These are phyloP conservation scores for Suhomyces kilbournensis DNA, from an alignment of 805 yeast genomes.

Conservation along the genomic window DNA sequence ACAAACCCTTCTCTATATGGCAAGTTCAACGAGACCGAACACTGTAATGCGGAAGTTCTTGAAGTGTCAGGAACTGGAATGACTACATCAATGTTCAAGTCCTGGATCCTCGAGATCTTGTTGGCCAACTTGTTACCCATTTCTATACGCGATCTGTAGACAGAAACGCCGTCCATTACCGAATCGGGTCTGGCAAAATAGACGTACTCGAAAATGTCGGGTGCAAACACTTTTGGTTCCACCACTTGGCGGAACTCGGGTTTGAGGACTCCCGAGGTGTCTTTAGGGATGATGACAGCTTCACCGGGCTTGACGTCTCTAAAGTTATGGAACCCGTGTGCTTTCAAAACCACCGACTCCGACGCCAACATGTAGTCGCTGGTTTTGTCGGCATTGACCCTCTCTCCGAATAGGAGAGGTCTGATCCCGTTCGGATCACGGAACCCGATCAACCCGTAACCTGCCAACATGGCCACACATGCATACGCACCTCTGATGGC, in stretches of 20 bases:
- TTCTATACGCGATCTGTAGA: slow-evolving; percentile 84
- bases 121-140: slow-evolving; percentile 92
- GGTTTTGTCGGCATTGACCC: slow-evolving; percentile 62
- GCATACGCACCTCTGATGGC: slow-evolving; percentile 96
- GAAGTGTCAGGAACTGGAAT: slow-evolving; percentile 98
- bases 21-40: slow-evolving; percentile 74
- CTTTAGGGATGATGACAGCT: slow-evolving; percentile 89
- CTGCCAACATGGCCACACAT: slow-evolving; percentile 91
- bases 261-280: slow-evolving; percentile 40
- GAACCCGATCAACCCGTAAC: slow-evolving; percentile 92
- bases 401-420: slow-evolving; percentile 84
- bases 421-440: slow-evolving; percentile 97
- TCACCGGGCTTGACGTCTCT: slow-evolving; percentile 92
- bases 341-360: slow-evolving; percentile 91
- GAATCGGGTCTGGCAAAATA: slow-evolving; percentile 98
- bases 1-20: slow-evolving; percentile 97
- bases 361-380: slow-evolving; percentile 92
- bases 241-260: slow-evolving; percentile 89
- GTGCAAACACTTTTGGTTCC: slow-evolving; percentile 74
- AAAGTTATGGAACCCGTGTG: slow-evolving; percentile 78
- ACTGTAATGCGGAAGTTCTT: slow-evolving; percentile 90
- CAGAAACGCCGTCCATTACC: slow-evolving; percentile 94
- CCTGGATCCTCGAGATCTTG: slow-evolving; percentile 49
- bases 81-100: slow-evolving; percentile 79
- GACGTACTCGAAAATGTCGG: slow-evolving; percentile 95